Percentiles rank a stretch among this genome's conserved stretches.
phyloP scores from a whole-genome alignment of 139 green algal species.

The Eudorina sp. region DNA sequence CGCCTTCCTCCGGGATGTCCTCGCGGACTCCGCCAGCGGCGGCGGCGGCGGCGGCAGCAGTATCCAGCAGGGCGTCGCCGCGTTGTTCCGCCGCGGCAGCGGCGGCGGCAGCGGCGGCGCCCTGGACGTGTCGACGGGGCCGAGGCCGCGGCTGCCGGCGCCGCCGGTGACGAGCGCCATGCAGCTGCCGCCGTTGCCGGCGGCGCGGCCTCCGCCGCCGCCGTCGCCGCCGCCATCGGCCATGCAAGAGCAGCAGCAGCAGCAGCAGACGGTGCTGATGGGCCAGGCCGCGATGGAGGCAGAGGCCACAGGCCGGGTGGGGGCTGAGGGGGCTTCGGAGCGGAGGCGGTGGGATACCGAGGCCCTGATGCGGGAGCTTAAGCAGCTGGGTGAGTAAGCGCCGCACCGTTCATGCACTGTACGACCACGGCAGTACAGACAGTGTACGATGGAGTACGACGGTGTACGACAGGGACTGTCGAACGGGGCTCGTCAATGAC shows the following conservation, averaged over 20 bases:
- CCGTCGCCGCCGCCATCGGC: too few relatives aligned
- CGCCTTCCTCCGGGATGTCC: too few relatives aligned
- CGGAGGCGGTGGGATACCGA: not conserved
- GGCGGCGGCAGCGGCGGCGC: not conserved
- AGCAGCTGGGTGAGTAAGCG: constrained; percentile 10
- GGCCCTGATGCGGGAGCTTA: not conserved
- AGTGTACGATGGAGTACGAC: too few relatives aligned
- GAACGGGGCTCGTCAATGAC: too few relatives aligned
- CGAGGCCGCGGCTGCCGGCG: constrained; percentile 16
- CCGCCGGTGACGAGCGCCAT: not conserved
- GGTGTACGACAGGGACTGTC: too few relatives aligned
- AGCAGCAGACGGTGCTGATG: not conserved
- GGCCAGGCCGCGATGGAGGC: not conserved
- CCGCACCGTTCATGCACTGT: too few relatives aligned
- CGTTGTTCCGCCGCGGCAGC: not conserved
- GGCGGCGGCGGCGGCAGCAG: not conserved
- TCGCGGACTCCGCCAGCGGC: not conserved
- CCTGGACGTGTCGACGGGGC: not conserved
- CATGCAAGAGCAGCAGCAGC: not conserved
- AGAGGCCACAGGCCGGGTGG: not conserved
- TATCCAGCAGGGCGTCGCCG: not conserved
- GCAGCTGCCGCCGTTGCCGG: not conserved
- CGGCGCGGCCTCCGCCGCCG: too few relatives aligned
- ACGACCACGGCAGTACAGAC: too few relatives aligned
- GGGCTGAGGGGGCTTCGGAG: not conserved